These are phyloP conservation scores for Exserohilum turcica DNA, from an alignment of 2,329 filamentous ascomycete species.

Conservation along the genomic window DNA sequence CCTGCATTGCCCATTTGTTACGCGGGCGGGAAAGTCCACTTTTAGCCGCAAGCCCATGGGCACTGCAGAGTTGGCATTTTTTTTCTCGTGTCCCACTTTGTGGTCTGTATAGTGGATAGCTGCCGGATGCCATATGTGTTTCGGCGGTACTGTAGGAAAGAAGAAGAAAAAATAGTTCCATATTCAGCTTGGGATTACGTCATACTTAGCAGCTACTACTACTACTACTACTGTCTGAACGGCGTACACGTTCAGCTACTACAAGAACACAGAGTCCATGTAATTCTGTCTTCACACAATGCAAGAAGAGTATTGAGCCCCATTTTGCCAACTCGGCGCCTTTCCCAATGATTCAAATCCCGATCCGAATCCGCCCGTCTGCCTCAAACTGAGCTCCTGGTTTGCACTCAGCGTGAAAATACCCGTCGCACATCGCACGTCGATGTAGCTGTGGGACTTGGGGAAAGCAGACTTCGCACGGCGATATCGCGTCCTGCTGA, in stretches of 20 bases:
- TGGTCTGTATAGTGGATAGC: background rate
- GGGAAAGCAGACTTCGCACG: background rate
- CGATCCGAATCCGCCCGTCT: background rate
- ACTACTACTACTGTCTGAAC: background rate
- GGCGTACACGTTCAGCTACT: too few species aligned
- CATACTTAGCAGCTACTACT: background rate
- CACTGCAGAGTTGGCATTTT: background rate
- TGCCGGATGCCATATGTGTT: too few species aligned
- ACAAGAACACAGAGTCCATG: background rate
- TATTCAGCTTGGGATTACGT: background rate
- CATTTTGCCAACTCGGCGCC: conserved; percentile 17
- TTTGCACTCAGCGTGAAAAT: background rate
- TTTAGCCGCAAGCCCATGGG: conserved; percentile 16
- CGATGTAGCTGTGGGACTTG: background rate
- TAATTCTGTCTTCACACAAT: background rate
- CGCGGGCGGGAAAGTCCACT: conserved; percentile 12
- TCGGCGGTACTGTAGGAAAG: too few species aligned
- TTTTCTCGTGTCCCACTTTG: background rate
- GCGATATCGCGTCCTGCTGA: conserved; percentile 7
- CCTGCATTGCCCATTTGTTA: conserved; percentile 8
- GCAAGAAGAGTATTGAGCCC: background rate
- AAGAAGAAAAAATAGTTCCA: too few species aligned
- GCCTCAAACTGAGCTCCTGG: conserved; percentile 8
- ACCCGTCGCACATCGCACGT: background rate
- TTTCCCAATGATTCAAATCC: conserved; percentile 25